Conservation (phyloP, 2,329 filamentous ascomycete genomes). For the Ophiostoma ulmi region DNA sequence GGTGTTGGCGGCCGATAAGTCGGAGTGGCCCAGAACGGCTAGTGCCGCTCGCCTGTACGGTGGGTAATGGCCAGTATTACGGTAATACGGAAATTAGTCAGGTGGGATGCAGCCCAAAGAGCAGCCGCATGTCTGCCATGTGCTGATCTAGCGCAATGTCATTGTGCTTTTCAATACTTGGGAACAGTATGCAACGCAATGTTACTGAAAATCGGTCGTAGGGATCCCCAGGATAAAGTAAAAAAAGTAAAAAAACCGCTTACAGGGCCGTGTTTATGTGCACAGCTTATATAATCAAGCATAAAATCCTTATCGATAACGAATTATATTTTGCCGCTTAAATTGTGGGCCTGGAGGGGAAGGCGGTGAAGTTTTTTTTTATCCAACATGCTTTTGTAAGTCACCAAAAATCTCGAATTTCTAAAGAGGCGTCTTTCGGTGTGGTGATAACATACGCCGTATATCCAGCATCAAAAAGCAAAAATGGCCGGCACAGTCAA, state of each 20-base stretch:
- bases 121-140: not conserved
- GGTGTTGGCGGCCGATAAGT: not conserved
- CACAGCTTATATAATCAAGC: not conserved
- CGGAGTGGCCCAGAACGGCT: conserved; percentile 24
- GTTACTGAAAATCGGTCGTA: no score
- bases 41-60: conserved; percentile 3
- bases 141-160: not conserved
- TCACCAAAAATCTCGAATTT: conserved; percentile 21
- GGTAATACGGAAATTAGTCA: not conserved
- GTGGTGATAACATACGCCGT: conserved; percentile 11
- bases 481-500: conserved; percentile 51
- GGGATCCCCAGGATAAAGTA: no score
- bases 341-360: conserved; percentile 25
- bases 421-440: conserved; percentile 1
- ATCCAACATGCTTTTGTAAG: conserved; percentile 9
- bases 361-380: conserved; percentile 29
- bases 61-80: no score
- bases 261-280: no score
- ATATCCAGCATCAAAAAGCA: not conserved
- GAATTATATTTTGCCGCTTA: conserved; percentile 21
- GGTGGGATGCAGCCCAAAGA: conserved; percentile 2
- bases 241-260: no score
- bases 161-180: not conserved
- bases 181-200: no score
- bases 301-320: conserved; percentile 26